Evolutionary conservation across 2,329 filamentous ascomycete genomes (phyloP).

Genomic region (Aphanocladium album): DNA sequence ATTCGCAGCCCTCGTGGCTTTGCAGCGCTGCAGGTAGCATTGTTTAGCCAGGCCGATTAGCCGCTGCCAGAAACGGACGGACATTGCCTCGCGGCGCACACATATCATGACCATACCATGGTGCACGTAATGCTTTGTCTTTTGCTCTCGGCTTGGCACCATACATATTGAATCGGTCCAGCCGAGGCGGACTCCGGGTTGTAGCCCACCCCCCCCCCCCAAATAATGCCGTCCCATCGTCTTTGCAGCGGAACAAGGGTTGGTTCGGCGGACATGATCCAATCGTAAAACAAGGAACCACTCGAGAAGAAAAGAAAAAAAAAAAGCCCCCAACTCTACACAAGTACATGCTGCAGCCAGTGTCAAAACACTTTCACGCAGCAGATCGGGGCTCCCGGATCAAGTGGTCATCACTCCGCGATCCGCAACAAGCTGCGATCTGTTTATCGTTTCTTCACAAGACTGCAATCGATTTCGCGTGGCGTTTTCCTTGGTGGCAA

Average conservation of each 20-base stretch:
- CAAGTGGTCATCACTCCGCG: background rate
- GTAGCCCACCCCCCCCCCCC: no score
- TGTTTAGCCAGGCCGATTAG: background rate
- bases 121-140: background rate
- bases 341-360: background rate
- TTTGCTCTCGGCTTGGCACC: background rate
- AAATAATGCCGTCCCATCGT: no score
- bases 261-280: no score
- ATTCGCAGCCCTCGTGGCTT: background rate
- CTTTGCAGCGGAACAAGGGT: no score
- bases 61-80: constrained; percentile 9
- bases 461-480: background rate
- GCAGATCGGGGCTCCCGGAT: background rate
- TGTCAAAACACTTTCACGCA: background rate
- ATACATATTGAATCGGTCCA: background rate
- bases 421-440: background rate
- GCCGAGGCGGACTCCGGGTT: no score
- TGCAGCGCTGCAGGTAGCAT: background rate
- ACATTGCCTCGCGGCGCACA: background rate
- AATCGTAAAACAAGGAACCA: no score
- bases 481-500: background rate
- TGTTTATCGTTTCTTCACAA: background rate
- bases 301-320: no score
- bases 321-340: no score
- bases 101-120: no score